phyloP scores from a whole-genome alignment of 2,329 filamentous ascomycete genomes.

The Aspergillus sp. region DNA sequence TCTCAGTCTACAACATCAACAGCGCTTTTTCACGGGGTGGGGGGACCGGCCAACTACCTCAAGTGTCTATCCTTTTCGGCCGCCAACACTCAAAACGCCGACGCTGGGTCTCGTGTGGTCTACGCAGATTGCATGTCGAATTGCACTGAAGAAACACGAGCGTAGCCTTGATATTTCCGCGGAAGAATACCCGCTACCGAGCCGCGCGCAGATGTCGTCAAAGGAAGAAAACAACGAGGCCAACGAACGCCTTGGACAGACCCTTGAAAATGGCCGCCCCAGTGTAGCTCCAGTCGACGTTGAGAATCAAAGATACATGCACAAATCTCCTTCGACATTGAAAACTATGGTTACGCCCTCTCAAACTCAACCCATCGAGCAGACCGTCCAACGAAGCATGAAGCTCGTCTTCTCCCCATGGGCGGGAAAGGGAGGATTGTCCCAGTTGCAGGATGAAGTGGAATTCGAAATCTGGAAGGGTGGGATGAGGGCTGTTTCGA shows the following conservation, averaged over 20 bases:
- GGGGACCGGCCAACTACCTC: constrained; percentile 60
- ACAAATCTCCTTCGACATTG: neutral
- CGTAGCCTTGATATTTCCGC: constrained; percentile 31
- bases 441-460: constrained; percentile 47
- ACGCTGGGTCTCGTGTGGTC: constrained; percentile 88
- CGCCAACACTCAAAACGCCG: constrained; percentile 71
- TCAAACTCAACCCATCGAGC: neutral
- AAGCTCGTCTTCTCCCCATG: constrained; percentile 91
- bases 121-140: constrained; percentile 80
- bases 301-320: neutral
- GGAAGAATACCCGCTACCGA: neutral
- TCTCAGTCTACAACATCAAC: constrained; percentile 82
- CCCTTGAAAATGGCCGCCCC: neutral
- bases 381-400: constrained; percentile 69
- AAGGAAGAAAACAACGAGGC: neutral
- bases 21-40: constrained; percentile 95
- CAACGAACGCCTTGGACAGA: neutral
- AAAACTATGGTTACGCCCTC: neutral
- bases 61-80: constrained; percentile 20
- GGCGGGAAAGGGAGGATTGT: constrained; percentile 58
- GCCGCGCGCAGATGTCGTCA: neutral
- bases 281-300: neutral
- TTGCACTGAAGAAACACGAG: constrained; percentile 78
- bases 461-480: constrained; percentile 77
- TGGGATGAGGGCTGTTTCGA: constrained; percentile 49